Conservation (phyloP, 306 rosid genomes). For the Herpetospermum pedunculosum region DNA sequence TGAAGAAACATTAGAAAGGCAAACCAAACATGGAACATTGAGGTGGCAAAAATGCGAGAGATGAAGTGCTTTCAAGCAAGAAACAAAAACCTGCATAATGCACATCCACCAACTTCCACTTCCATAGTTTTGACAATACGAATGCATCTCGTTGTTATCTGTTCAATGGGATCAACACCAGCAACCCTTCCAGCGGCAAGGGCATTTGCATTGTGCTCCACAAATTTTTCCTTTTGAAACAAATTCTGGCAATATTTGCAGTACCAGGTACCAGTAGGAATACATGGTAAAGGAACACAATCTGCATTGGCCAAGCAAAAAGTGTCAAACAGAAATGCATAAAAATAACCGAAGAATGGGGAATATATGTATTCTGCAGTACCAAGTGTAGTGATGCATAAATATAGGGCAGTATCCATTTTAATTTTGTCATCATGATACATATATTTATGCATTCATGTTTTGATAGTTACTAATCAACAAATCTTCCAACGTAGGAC, state of each 20-base stretch:
- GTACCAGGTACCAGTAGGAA: conserved; percentile 73
- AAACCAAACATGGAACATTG: background rate
- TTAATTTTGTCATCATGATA: background rate
- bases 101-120: conserved; percentile 56
- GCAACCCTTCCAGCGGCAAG: conserved; percentile 62
- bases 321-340: background rate
- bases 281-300: conserved; percentile 52
- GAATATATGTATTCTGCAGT: background rate
- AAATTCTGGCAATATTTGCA: conserved; percentile 70
- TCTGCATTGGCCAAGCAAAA: conserved; percentile 33
- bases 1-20: background rate
- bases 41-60: background rate
- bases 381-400: background rate
- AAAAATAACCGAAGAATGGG: background rate
- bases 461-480: background rate
- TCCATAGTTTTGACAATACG: conserved; percentile 61
- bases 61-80: background rate
- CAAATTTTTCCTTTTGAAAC: conserved; percentile 45
- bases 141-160: conserved; percentile 66
- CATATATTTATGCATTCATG: background rate
- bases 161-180: conserved; percentile 56
- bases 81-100: conserved; percentile 52
- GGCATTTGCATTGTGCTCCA: conserved; percentile 55
- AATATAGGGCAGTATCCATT: background rate
- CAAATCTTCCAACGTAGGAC: background rate